Evolutionary conservation across 306 rosid genomes (phyloP).

Genomic region (Begonia masoniana): DNA sequence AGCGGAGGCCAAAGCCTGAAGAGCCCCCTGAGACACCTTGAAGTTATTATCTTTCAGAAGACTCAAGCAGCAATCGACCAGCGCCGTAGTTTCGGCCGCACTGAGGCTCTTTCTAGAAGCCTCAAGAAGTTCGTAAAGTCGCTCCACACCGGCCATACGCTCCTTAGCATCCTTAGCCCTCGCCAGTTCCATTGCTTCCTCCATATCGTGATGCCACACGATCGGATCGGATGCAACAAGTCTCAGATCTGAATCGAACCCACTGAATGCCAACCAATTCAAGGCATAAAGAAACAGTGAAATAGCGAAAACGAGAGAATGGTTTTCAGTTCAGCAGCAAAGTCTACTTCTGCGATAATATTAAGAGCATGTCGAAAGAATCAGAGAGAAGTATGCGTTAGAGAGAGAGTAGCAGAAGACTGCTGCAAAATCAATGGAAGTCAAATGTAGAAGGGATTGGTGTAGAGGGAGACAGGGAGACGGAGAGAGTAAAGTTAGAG

Average conservation of each 20-base stretch:
- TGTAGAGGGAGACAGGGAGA: too few species aligned
- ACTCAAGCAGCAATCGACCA: constrained; percentile 86
- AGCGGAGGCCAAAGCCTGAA: constrained; percentile 92
- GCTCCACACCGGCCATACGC: constrained; percentile 99
- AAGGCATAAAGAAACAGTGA: constrained; percentile 12
- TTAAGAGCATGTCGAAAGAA: background rate
- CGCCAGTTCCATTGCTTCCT: constrained; percentile 89
- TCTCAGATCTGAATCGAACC: constrained; percentile 33
- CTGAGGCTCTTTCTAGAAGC: constrained; percentile 72
- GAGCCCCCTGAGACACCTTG: constrained; percentile 90
- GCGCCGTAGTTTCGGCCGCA: constrained; percentile 65
- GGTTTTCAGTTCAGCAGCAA: too few species aligned
- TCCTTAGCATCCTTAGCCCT: constrained; percentile 97
- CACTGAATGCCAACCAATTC: constrained; percentile 3
- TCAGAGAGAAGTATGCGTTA: background rate
- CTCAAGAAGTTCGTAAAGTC: constrained; percentile 79
- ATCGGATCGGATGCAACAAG: constrained; percentile 24
- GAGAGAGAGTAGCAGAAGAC: background rate
- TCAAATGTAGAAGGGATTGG: too few species aligned
- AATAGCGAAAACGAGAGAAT: background rate
- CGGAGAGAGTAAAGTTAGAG: too few species aligned
- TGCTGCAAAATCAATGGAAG: background rate
- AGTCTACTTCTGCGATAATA: too few species aligned
- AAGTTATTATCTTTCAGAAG: constrained; percentile 94
- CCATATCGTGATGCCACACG: constrained; percentile 33